These are phyloP conservation scores for Trichoderma orchidacearum DNA, from an alignment of 495 filamentous ascomycete genomes.

Conservation along the genomic window DNA sequence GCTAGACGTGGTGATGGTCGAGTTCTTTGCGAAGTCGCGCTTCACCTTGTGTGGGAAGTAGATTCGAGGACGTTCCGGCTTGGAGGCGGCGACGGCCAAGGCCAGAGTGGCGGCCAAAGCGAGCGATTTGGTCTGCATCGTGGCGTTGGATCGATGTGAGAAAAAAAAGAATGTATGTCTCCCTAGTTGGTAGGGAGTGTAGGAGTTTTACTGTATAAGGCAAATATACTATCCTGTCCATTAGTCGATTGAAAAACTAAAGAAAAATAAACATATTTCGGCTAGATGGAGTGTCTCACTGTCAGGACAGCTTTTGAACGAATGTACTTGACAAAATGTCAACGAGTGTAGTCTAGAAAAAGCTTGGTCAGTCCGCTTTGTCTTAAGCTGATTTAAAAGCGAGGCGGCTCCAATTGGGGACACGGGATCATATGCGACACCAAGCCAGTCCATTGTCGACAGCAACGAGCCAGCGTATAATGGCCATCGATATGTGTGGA, in stretches of 20 bases:
- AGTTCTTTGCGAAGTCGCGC: slow-evolving; percentile 36
- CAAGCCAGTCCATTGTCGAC: too few relatives aligned
- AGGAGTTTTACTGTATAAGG: not conserved
- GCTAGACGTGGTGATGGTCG: not conserved
- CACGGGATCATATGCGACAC: too few relatives aligned
- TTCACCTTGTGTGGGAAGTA: slow-evolving; percentile 50
- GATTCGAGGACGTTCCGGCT: slow-evolving; percentile 32
- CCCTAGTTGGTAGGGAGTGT: not conserved
- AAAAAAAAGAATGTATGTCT: not conserved
- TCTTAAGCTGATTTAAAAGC: too few relatives aligned
- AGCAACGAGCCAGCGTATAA: too few relatives aligned
- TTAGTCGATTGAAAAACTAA: not conserved
- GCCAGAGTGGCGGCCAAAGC: slow-evolving; percentile 36
- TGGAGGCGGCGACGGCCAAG: slow-evolving; percentile 32
- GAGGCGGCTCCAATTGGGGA: too few relatives aligned
- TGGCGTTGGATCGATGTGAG: slow-evolving; percentile 2
- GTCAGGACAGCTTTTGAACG: not conserved
- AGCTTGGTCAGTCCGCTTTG: not conserved
- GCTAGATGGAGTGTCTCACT: not conserved
- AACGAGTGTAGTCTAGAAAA: not conserved
- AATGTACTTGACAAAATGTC: slow-evolving; percentile 2
- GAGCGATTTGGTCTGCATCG: slow-evolving; percentile 32
- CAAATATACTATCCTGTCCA: not conserved
- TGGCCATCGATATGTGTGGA: too few relatives aligned
- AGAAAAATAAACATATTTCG: too few relatives aligned